A percentile compares a stretch with the other conserved stretches of the same genome.
phyloP scores from a whole-genome alignment of 2,329 filamentous ascomycete species.

The Phaeophleospora eucalypticola region DNA sequence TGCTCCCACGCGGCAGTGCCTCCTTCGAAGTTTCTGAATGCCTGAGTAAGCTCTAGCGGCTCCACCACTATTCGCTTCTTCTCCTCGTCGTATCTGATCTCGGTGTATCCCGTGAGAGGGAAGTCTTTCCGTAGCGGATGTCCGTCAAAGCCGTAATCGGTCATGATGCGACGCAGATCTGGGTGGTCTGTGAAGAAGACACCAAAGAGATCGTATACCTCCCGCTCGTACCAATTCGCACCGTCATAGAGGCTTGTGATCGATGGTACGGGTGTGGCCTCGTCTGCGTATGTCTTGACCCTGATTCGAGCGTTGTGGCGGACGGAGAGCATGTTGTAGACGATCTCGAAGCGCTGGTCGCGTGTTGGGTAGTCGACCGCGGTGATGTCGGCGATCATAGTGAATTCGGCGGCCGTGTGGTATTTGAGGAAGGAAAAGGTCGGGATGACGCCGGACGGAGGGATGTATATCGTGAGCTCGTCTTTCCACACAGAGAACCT shows the following conservation, averaged over 20 bases:
- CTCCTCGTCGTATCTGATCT: constrained; percentile 97
- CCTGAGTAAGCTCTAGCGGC: constrained; percentile 94
- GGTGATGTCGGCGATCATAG: constrained; percentile 86
- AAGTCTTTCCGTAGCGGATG: constrained; percentile 98
- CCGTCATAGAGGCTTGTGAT: constrained; percentile 84
- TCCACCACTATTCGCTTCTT: constrained; percentile 99
- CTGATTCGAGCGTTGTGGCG: constrained; percentile 95
- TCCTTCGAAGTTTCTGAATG: constrained; percentile 97
- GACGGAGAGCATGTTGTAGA: constrained; percentile 95
- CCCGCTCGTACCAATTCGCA: constrained; percentile 97
- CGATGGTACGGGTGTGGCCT: constrained; percentile 88
- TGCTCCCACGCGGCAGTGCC: constrained; percentile 58
- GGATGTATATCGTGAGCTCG: constrained; percentile 73
- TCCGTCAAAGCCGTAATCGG: constrained; percentile 97
- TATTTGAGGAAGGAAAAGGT: constrained; percentile 95
- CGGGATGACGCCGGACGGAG: constrained; percentile 81
- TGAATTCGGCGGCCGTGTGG: constrained; percentile 96
- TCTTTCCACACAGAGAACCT: constrained; percentile 98
- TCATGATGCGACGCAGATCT: constrained; percentile 96
- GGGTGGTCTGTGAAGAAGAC: constrained; percentile 96
- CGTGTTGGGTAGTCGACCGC: constrained; percentile 94
- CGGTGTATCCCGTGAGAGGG: constrained; percentile 94
- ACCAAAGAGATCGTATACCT: constrained; percentile 95
- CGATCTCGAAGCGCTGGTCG: constrained; percentile 93
- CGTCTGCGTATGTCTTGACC: constrained; percentile 98